Base-by-base conservation (phyloP, 75 land plant genomes). In the Adiantum capillusveneris region DNA sequence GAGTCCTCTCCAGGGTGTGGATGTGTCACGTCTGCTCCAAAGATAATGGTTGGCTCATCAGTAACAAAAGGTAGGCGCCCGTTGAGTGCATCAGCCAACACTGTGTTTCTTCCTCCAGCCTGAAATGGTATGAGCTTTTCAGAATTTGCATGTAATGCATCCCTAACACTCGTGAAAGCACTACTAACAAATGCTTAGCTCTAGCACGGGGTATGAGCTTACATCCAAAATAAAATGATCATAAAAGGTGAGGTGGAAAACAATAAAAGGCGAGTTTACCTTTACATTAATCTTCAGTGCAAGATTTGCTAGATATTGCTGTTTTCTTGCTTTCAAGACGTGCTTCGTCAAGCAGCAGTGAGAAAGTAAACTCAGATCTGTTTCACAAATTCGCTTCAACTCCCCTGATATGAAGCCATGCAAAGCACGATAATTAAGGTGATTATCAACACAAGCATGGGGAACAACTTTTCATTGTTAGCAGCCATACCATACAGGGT, bases 11-110 rank as follows among this genome's bases (percentile, higher is more conserved):
- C 97, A 22, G 83, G 76, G 60, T 91, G 85, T 30, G 97, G 94
- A 64, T 92, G 97, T 28, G 97, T 92, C 11, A 92, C 97, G 80
- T 92, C 97, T 29, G 97, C 97, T 53, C 97, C 97, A 76, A 92
- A 92, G n/a, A 92, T 92, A 1, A 92, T 88, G 0, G 97, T 92
- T 9, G 97, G 97, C 12, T 67, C 75, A 51, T 92, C 97, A 54
- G 89, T 92, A 49, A 92, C 97, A 58, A 88, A 57, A 49, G 97
- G 97, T 12, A 92, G 79, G 44, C 78, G 69, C 53, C 82, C 43
- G 5, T 73, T 62, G 12, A 92, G 31, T 3, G 97, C 94, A 78
- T 92, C 94, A 27, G 82, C 61, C 12, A 88, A 73, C 2, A 88
- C 97, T 20, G 94, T 92, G 54, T 92, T 92, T 69, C 97, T 82